Percentiles rank a stretch among this genome's conserved stretches.
phyloP scores from a whole-genome alignment of 2,329 filamentous ascomycete species.

The Macrophomina tecta region DNA sequence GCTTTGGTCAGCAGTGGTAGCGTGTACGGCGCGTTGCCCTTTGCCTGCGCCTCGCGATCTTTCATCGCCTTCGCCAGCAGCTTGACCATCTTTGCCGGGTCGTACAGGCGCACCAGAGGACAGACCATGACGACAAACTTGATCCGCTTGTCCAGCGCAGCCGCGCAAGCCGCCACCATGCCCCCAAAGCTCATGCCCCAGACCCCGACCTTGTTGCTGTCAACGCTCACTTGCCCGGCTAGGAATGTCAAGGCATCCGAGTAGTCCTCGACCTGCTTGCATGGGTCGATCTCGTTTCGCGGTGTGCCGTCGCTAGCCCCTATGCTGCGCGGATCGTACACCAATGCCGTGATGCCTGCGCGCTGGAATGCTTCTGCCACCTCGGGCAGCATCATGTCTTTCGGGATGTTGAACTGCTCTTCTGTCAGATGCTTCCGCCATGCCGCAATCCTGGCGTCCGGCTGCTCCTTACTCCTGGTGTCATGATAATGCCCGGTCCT shows the following conservation, averaged over 20 bases:
- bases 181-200: conserved; percentile 48
- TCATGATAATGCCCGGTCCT: conserved; percentile 40
- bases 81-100: conserved; percentile 28
- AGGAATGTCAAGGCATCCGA: conserved; percentile 48
- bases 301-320: conserved; percentile 48
- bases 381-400: conserved; percentile 43
- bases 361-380: conserved; percentile 43
- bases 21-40: conserved; percentile 46
- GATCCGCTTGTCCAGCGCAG: conserved; percentile 42
- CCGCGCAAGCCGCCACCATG: conserved; percentile 36
- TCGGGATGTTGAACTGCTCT: conserved; percentile 39
- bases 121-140: conserved; percentile 37
- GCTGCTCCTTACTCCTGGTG: conserved; percentile 33
- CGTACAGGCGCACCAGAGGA: conserved; percentile 32
- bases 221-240: conserved; percentile 35
- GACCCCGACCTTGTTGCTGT: conserved; percentile 40
- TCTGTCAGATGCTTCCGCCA: conserved; percentile 22
- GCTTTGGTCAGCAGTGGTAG: conserved; percentile 45
- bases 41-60: conserved; percentile 30
- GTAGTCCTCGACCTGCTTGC: conserved; percentile 41
- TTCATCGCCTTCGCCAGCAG: conserved; percentile 37
- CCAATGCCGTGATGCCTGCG: conserved; percentile 43
- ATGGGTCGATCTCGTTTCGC: conserved; percentile 47
- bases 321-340: conserved; percentile 46
- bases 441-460: not conserved